Evolutionary conservation across 352 stramenopile genomes (phyloP), one percentile per base, ranked within the genome.

Genomic region (Pythium scleroteichum): DNA sequence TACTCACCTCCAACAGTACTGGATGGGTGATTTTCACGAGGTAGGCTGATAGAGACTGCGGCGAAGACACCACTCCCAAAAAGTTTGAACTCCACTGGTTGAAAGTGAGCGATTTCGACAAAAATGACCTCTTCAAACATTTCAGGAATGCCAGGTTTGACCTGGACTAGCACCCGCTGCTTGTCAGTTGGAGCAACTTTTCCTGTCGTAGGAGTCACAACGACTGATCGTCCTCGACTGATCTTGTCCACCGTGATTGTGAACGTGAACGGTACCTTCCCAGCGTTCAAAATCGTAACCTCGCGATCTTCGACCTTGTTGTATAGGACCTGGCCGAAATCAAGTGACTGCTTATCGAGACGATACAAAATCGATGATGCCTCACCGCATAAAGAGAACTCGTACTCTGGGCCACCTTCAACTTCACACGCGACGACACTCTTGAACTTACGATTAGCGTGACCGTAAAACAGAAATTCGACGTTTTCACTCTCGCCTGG

Each of bases 251-350:
- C 61, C 0, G 68, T 53, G 32, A 97, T 85, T 3, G 45, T 79
- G 53, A 94, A 98, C 8, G 76, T 66, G 47, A 98, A 98, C 14
- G 93, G 73, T 1, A 98, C 95, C 73, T 96, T 97, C 1, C 95
- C 90, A 12, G 92, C 78, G 48, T 98, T 98, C 23, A 91, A 29
- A 49, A 98, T 96, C 14, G 62, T 75, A 60, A 98, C 92, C 53
- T 98, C 92, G 8, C 92, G 78, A 50, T 98, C 93, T 64, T 97
- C 89, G 0, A 74, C 83, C 62, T 93, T 94, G 74, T 97, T 96
- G 73, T 96, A 96, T n/a, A 98, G 60, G 4, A 98, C 77, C 26
- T 92, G 78, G 0, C 95, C 95, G 76, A 98, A 98, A 65, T 98
- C 95, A 13, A 98, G 69, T 9, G 71, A 85, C 27, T 86, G 75